Conservation (phyloP, 257 asterid genomes). For the Nicotiana sylvestris region DNA sequence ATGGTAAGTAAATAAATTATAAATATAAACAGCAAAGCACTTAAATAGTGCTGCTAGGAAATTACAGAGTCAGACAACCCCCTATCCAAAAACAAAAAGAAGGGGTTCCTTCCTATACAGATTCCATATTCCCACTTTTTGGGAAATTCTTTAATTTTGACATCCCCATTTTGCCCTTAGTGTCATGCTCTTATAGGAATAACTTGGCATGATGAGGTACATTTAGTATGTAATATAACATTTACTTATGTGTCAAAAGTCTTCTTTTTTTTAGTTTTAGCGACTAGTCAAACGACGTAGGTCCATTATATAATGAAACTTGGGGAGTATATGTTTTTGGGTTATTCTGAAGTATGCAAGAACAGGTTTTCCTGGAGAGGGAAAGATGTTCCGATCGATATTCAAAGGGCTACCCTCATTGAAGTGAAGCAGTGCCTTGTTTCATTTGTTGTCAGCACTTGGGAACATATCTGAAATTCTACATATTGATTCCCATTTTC, state of each 20-base stretch:
- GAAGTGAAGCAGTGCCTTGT: neutral
- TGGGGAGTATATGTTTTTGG: neutral
- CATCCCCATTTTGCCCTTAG: neutral
- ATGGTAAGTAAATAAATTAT: neutral
- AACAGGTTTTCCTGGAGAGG: neutral
- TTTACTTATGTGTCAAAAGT: neutral
- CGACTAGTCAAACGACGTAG: neutral
- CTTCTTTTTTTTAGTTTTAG: neutral
- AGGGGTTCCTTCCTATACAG: neutral
- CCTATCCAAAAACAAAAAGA: neutral
- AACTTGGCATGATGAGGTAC: neutral
- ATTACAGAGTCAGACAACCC: neutral
- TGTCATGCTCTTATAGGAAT: neutral
- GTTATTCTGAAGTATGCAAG: neutral
- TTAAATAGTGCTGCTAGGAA: neutral
- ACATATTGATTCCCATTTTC: neutral
- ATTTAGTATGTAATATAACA: neutral
- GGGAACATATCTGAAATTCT: neutral
- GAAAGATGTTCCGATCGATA: neutral
- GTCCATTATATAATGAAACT: neutral
- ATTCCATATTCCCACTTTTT: neutral
- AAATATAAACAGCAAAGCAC: neutral
- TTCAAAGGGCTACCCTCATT: neutral
- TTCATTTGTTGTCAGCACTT: neutral
- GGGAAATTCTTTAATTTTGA: neutral